These are phyloP conservation scores for Cicer judaicum DNA, from an alignment of 306 rosid genomes.

Conservation along the genomic window DNA sequence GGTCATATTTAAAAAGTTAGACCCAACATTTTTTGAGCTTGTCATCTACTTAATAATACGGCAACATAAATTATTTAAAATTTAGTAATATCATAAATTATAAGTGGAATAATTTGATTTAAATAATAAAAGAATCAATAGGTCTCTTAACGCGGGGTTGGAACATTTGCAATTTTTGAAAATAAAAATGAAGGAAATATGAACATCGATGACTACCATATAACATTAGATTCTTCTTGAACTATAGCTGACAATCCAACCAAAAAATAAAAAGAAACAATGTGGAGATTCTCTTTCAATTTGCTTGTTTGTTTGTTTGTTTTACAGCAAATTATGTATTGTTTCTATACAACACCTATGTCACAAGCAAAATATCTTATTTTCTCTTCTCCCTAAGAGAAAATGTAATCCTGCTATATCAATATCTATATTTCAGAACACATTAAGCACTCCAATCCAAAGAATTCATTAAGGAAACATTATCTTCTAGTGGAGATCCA, in stretches of 20 bases:
- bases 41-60: too few species aligned
- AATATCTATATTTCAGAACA: conserved; percentile 35
- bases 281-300: neutral
- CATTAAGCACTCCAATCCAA: conserved; percentile 43
- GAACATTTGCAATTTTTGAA: conserved; percentile 30
- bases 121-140: too few species aligned
- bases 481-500: neutral
- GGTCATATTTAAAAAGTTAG: too few species aligned
- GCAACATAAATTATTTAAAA: too few species aligned
- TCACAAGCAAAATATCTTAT: conserved; percentile 33
- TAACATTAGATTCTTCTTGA: conserved; percentile 41
- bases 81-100: too few species aligned
- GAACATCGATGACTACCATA: conserved; percentile 28
- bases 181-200: conserved; percentile 13
- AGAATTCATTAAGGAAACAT: conserved; percentile 36
- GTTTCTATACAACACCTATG: conserved; percentile 10
- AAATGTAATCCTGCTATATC: neutral
- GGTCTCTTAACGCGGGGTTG: neutral
- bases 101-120: too few species aligned
- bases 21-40: too few species aligned
- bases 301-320: conserved; percentile 26
- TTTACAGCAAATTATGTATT: conserved; percentile 28
- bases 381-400: conserved; percentile 4
- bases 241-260: conserved; percentile 29
- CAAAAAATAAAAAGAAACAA: conserved; percentile 11